phyloP scores from a whole-genome alignment of 345 rosid species.

The Citrus australasica region DNA sequence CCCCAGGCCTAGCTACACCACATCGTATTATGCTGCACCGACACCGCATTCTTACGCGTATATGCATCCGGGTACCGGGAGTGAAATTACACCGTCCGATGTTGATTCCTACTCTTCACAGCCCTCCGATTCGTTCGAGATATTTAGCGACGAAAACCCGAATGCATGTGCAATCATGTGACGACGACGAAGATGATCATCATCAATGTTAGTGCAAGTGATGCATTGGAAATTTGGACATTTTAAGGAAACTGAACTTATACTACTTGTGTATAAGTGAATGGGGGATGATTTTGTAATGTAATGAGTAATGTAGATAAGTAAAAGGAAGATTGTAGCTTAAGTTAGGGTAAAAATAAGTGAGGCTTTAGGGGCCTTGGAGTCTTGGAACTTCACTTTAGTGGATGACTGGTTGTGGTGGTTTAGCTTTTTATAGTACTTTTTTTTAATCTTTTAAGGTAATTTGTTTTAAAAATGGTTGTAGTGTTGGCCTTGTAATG shows the following conservation, averaged over 20 bases:
- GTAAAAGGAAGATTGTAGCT: conserved; percentile 9
- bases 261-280: conserved; percentile 28
- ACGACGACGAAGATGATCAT: conserved; percentile 9
- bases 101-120: conserved; percentile 29
- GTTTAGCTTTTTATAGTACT: conserved; percentile 3
- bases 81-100: conserved; percentile 28
- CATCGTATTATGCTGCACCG: conserved; percentile 30
- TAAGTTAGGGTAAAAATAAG: conserved; percentile 11
- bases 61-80: conserved; percentile 26
- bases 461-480: neutral
- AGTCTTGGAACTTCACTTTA: neutral
- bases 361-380: neutral
- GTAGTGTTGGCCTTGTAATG: conserved; percentile 9
- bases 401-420: neutral
- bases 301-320: conserved; percentile 21
- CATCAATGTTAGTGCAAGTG: neutral
- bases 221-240: neutral
- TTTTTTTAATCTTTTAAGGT: conserved; percentile 2
- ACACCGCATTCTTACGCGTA: conserved; percentile 35
- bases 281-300: neutral
- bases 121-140: conserved; percentile 60
- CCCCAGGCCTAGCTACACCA: conserved; percentile 28
- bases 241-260: neutral
- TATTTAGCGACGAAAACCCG: conserved; percentile 86
- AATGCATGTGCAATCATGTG: conserved; percentile 82